A percentile compares a stretch with the other conserved stretches of the same genome.
Conservation (phyloP, 2,329 filamentous ascomycete genomes). For the Colletotrichum sp. region DNA sequence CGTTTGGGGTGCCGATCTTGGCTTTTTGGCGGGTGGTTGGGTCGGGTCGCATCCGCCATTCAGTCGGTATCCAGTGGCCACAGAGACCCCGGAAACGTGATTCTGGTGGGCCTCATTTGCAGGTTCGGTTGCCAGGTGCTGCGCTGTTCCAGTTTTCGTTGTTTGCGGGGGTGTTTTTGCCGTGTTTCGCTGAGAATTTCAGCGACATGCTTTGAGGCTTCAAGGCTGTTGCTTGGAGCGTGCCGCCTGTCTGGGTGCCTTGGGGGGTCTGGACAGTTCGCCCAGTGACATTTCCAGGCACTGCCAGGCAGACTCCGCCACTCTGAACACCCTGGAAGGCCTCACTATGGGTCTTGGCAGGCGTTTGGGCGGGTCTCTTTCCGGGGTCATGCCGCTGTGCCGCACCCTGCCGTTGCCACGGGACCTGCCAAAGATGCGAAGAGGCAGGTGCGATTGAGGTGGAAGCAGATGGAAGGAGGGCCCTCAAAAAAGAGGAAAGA, state of each 20-base stretch:
- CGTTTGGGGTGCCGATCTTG: conserved; percentile 6
- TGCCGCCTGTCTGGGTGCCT: neutral
- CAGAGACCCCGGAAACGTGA: neutral
- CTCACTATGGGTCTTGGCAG: conserved; percentile 14
- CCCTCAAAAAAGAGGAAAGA: neutral
- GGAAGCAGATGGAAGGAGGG: neutral
- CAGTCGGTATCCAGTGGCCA: neutral
- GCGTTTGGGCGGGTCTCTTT: neutral
- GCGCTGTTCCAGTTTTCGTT: neutral
- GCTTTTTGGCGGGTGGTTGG: conserved; percentile 8
- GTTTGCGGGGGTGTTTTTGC: neutral
- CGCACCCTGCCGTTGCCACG: neutral
- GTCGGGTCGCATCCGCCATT: neutral
- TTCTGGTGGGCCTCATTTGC: conserved; percentile 9
- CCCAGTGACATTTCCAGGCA: conserved; percentile 4
- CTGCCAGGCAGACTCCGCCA: conserved; percentile 2
- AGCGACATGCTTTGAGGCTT: neutral
- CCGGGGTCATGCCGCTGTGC: conserved; percentile 3
- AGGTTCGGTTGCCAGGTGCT: neutral
- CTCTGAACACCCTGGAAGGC: neutral
- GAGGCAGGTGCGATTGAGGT: neutral
- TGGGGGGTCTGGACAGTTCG: neutral
- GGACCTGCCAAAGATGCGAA: neutral
- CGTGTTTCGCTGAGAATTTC: neutral
- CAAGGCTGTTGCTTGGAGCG: neutral